Base-by-base conservation (phyloP, 176 grass and related monocot genomes). In the Elaeis guineensis region DNA sequence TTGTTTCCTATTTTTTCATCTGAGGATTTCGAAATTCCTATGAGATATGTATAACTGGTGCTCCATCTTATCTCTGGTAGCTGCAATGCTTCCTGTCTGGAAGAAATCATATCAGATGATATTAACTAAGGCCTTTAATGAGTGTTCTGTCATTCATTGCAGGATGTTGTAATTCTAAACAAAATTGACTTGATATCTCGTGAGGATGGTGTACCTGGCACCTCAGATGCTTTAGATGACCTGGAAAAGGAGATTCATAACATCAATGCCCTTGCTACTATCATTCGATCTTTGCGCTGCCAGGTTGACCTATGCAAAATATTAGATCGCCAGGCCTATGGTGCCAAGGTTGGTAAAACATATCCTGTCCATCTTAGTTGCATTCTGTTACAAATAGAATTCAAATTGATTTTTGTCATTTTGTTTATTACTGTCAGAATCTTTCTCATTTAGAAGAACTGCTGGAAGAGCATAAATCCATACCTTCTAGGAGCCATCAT, bases 141-240 rank as follows among this genome's bases (percentile, higher is more conserved):
- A 39, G 11, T 44, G 35, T 44, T 67, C 63, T 69, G 50, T 50
- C 16, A 16, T 21, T 49, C 18, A 62, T 56, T 72, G 66, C 70
- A 97, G 87, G 93, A 97, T 78, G 70, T 91, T 78, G 84, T 97
- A 60, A 89, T 97, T 85, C 73, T 97, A 52, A 97, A 97, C 69
- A 91, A 97, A 91, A 80, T 89, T 76, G 93, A 97, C 66, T 82
- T 97, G 76, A 80, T 89, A 28, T 72, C 56, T 21, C 59, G 66
- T 22, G 61, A 62, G 75, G 79, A 74, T 5, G 11, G 75, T 62
- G 24, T 5, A 26, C 22, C 24, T 44, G 65, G 5, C 16, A 55
- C 26, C 7, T 68, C 51, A 57, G 28, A 25, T 56, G n/a, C 6
- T 19, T 50, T 97, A 5, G 78, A 89, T 66, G 81, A 85, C 49